Conservation (phyloP, 2,329 filamentous ascomycete species). For the Xylariaceae sp. region DNA sequence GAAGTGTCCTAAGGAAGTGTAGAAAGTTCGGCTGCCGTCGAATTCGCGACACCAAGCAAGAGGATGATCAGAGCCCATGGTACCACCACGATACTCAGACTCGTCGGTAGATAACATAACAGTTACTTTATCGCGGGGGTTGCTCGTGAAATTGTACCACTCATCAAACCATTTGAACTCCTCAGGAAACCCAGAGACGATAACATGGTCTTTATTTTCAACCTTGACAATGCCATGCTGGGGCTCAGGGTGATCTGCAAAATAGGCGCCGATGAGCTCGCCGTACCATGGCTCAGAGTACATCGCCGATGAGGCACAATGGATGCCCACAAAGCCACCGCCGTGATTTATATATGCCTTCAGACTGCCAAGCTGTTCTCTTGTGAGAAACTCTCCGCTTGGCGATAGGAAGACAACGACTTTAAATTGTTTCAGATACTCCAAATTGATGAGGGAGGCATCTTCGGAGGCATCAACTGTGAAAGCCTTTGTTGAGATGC, state of each 20-base stretch:
- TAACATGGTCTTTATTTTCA: conserved; percentile 29
- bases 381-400: conserved; percentile 36
- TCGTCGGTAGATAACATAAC: conserved; percentile 37
- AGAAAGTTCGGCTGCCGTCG: conserved; percentile 37
- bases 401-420: conserved; percentile 38
- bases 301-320: conserved; percentile 36
- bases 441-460: conserved; percentile 29
- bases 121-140: conserved; percentile 28
- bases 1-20: conserved; percentile 41
- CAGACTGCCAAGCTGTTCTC: conserved; percentile 31
- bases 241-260: conserved; percentile 36
- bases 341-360: conserved; percentile 32
- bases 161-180: conserved; percentile 36
- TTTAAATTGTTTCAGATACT: conserved; percentile 30
- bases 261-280: conserved; percentile 36
- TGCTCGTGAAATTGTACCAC: conserved; percentile 40
- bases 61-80: conserved; percentile 36
- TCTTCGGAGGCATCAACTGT: conserved; percentile 36
- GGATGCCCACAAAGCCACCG: conserved; percentile 39
- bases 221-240: conserved; percentile 31
- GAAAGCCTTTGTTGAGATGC: conserved; percentile 25
- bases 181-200: conserved; percentile 21
- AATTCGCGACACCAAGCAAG: conserved; percentile 39
- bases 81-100: conserved; percentile 33
- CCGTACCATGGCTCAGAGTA: conserved; percentile 34